Evolutionary conservation across 208 protist species (phyloP).

Genomic region (Trypanosoma rangeli): DNA sequence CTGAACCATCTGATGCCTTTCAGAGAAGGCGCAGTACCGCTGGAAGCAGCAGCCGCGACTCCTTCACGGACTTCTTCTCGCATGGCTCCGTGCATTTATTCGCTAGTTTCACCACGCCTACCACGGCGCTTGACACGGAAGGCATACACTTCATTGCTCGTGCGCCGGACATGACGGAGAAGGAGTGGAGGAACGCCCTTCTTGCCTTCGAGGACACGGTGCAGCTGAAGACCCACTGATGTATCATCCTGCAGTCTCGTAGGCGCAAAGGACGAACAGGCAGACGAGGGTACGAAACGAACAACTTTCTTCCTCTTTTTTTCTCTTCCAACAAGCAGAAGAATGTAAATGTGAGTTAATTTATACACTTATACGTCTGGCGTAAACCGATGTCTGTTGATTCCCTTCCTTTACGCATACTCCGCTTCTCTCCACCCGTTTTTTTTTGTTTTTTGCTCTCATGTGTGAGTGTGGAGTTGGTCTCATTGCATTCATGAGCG

Average conservation of each 20-base stretch:
- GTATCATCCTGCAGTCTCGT: too few species aligned
- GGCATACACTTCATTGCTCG: slow-evolving; percentile 64
- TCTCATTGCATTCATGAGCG: neutral
- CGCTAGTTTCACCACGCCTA: slow-evolving; percentile 63
- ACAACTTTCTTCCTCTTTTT: neutral
- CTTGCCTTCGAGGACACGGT: slow-evolving; percentile 74
- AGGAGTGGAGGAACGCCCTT: slow-evolving; percentile 59
- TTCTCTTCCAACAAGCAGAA: neutral
- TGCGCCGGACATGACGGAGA: slow-evolving; percentile 64
- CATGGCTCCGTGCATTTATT: slow-evolving; percentile 40
- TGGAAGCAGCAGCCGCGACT: neutral
- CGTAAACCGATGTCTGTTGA: neutral
- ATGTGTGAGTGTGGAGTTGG: slow-evolving; percentile 13
- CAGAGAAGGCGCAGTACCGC: neutral
- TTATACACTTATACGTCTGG: neutral
- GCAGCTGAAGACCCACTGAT: slow-evolving; percentile 26
- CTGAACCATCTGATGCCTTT: neutral
- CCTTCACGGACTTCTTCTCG: neutral
- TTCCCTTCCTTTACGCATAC: too few species aligned
- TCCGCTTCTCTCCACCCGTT: neutral
- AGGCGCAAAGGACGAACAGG: too few species aligned
- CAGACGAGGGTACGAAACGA: too few species aligned
- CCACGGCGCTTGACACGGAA: slow-evolving; percentile 67
- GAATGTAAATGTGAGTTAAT: neutral
- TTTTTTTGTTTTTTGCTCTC: slow-evolving; percentile 19